These are phyloP conservation scores for Colletotrichum higginsianum DNA, from an alignment of 2,329 filamentous ascomycete species.

Conservation along the genomic window DNA sequence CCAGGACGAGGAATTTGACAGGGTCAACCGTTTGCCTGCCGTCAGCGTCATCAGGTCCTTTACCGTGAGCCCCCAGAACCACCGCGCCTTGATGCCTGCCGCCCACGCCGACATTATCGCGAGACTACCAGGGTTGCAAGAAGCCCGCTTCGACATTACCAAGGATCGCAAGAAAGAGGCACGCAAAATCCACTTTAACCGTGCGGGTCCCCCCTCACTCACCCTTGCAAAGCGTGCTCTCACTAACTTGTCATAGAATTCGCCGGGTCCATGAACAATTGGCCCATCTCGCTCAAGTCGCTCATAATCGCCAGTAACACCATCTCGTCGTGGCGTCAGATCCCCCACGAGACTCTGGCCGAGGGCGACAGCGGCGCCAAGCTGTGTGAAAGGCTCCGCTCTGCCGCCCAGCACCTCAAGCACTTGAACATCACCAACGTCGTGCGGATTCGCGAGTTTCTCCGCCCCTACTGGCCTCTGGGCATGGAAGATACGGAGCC, in stretches of 20 bases:
- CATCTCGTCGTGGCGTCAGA: slow-evolving; percentile 43
- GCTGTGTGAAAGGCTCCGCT: slow-evolving; percentile 38
- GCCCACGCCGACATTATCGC: slow-evolving; percentile 45
- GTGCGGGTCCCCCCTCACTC: slow-evolving; percentile 7
- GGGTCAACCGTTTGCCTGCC: slow-evolving; percentile 39
- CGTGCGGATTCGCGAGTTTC: slow-evolving; percentile 43
- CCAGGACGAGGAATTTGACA: slow-evolving; percentile 41
- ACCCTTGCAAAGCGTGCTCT: background rate
- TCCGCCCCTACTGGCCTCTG: slow-evolving; percentile 43
- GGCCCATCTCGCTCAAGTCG: slow-evolving; percentile 43
- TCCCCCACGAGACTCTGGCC: slow-evolving; percentile 44
- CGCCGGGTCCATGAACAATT: slow-evolving; percentile 38
- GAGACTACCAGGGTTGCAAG: slow-evolving; percentile 39
- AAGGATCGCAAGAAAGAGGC: slow-evolving; percentile 41
- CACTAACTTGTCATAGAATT: slow-evolving; percentile 35
- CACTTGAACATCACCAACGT: slow-evolving; percentile 42
- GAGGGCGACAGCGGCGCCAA: slow-evolving; percentile 42
- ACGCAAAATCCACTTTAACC: slow-evolving; percentile 39
- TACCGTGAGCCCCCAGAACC: slow-evolving; percentile 36
- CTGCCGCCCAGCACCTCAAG: slow-evolving; percentile 39
- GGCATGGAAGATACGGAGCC: slow-evolving; percentile 37
- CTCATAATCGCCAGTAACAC: slow-evolving; percentile 44
- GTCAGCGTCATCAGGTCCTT: slow-evolving; percentile 44
- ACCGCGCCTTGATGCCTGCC: slow-evolving; percentile 43
- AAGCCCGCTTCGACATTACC: slow-evolving; percentile 41